Percentiles rank a stretch among this genome's conserved stretches.
Evolutionary conservation across 208 protist genomes (phyloP).

Genomic region (Trypanosoma rangeli): DNA sequence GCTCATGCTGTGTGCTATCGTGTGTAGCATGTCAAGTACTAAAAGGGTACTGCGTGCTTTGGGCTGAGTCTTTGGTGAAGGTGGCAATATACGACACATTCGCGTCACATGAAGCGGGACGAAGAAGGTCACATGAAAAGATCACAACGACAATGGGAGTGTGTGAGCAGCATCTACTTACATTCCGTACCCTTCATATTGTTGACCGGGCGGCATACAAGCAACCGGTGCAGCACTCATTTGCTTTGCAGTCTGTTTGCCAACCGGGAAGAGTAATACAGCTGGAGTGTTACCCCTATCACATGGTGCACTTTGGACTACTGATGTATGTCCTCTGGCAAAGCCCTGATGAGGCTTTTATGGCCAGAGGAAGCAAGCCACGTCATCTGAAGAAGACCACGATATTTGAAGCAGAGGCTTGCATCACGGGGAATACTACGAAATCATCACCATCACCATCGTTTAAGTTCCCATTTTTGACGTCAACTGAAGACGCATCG

Average conservation of each 20-base stretch:
- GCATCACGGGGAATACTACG: background rate
- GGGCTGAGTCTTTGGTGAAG: slow-evolving; percentile 46
- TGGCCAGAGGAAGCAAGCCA: background rate
- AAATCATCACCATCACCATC: background rate
- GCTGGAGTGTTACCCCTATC: slow-evolving; percentile 74
- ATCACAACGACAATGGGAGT: background rate
- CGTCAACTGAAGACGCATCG: slow-evolving; percentile 18
- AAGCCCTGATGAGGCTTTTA: slow-evolving; percentile 14
- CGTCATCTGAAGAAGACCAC: background rate
- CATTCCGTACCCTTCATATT: slow-evolving; percentile 54
- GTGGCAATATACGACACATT: background rate
- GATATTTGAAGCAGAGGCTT: no score
- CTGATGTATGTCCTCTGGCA: slow-evolving; percentile 55
- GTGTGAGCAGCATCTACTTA: slow-evolving; percentile 2
- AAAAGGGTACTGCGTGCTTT: slow-evolving; percentile 49
- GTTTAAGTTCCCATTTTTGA: background rate
- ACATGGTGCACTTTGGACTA: slow-evolving; percentile 78
- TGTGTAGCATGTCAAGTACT: slow-evolving; percentile 38
- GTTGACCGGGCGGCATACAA: slow-evolving; percentile 34
- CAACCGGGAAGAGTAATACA: slow-evolving; percentile 35
- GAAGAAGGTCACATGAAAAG: background rate
- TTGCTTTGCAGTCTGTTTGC: slow-evolving; percentile 69
- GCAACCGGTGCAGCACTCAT: slow-evolving; percentile 29
- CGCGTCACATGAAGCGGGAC: background rate
- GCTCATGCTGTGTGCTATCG: slow-evolving; percentile 38